Conservation (phyloP, 2,329 filamentous ascomycete species). For the Colletotrichum lini region DNA sequence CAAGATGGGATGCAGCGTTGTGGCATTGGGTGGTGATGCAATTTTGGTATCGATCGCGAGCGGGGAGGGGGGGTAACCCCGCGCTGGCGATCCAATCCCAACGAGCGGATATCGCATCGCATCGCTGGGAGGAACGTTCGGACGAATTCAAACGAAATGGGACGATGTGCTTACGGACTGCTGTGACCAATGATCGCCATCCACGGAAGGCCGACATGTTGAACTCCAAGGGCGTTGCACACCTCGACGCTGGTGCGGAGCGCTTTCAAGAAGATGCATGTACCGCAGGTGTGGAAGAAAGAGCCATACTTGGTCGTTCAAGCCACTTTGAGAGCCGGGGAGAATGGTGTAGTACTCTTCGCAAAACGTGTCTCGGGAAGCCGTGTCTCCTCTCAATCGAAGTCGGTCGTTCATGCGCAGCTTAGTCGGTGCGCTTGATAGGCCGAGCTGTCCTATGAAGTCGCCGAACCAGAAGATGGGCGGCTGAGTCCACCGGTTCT, state of each 20-base stretch:
- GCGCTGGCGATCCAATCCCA: slow-evolving; percentile 21
- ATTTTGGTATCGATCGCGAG: slow-evolving; percentile 39
- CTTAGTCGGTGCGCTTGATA: not conserved
- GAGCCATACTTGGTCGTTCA: not conserved
- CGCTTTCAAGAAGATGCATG: too few relatives aligned
- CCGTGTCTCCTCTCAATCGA: not conserved
- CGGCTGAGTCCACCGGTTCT: accelerated
- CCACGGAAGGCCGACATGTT: not conserved
- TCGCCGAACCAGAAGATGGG: not conserved
- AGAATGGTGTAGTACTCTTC: not conserved
- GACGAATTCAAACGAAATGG: not conserved
- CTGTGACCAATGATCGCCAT: not conserved
- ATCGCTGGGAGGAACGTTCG: not conserved
- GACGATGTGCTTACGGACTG: not conserved
- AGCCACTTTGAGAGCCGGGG: not conserved
- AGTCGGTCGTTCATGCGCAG: not conserved
- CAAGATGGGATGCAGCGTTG: not conserved
- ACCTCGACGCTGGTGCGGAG: not conserved
- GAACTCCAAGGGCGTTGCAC: not conserved
- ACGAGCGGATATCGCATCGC: not conserved
- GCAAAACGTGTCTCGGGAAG: not conserved
- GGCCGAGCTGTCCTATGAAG: not conserved
- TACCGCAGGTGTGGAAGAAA: not conserved
- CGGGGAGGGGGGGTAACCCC: slow-evolving; percentile 5
- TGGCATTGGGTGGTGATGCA: slow-evolving; percentile 22